These are phyloP conservation scores for Lactuca saligna DNA, from an alignment of 129 eudicot genomes.

Conservation along the genomic window DNA sequence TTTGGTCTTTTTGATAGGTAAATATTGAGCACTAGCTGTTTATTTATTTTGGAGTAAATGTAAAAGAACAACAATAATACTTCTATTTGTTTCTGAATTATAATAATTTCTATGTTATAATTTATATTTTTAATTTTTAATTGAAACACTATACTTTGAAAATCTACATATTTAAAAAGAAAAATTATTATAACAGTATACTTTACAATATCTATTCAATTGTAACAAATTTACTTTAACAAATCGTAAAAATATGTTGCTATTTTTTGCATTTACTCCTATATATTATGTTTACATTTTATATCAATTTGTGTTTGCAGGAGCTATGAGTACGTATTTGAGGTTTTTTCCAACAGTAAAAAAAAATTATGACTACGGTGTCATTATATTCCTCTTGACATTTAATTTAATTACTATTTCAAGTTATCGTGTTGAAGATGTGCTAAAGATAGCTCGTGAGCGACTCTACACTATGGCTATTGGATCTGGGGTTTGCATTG, in stretches of 20 bases:
- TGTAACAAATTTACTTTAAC: no score
- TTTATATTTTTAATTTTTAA: no score
- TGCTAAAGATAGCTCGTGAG: slow-evolving; percentile 34
- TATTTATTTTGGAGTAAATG: neutral
- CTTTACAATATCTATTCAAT: no score
- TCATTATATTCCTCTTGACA: slow-evolving; percentile 39
- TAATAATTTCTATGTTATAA: no score
- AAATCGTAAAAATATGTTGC: no score
- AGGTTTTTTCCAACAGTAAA: slow-evolving; percentile 38
- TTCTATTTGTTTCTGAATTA: no score
- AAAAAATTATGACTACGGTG: slow-evolving; percentile 45
- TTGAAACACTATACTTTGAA: no score
- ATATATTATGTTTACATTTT: no score
- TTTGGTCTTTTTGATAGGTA: slow-evolving; percentile 38
- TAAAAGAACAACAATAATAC: neutral
- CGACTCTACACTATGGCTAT: slow-evolving; percentile 42
- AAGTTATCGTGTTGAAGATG: slow-evolving; percentile 34
- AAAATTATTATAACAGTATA: no score
- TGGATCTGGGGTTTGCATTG: slow-evolving; percentile 39
- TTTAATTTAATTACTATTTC: slow-evolving; percentile 41
- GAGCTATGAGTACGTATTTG: slow-evolving; percentile 34
- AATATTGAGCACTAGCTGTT: neutral
- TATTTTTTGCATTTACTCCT: no score
- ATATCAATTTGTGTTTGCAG: slow-evolving; percentile 4
- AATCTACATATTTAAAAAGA: no score